These are phyloP conservation scores for Candida silvicultrix DNA, from an alignment of 805 yeast species.

Conservation along the genomic window DNA sequence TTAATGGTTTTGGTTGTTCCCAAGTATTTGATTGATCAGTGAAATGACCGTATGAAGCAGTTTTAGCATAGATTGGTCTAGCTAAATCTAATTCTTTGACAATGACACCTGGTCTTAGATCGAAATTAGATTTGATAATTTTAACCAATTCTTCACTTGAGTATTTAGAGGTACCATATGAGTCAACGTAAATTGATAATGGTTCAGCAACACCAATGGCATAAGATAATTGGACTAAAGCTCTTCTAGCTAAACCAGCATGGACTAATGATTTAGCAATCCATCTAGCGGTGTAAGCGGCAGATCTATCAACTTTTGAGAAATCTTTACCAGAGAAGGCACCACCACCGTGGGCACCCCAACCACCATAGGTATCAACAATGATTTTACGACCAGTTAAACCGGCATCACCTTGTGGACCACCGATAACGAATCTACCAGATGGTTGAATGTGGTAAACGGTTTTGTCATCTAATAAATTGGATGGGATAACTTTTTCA, in stretches of 20 bases:
- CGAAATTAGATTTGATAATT: conserved; percentile 91
- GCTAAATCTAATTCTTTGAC: conserved; percentile 96
- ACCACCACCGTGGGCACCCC: conserved; percentile 99
- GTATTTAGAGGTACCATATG: conserved; percentile 95
- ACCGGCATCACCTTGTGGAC: conserved; percentile 99
- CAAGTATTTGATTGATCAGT: conserved; percentile 98
- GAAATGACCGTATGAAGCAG: conserved; percentile 99
- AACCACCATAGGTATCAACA: conserved; percentile 99
- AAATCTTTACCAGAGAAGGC: conserved; percentile 99
- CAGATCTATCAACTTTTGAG: conserved; percentile 99
- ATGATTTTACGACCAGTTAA: conserved; percentile 98
- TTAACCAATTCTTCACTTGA: conserved; percentile 85
- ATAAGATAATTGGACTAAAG: conserved; percentile 95
- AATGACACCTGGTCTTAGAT: conserved; percentile 98
- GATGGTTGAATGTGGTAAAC: conserved; percentile 98
- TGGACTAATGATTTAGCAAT: conserved; percentile 96
- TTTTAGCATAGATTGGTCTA: conserved; percentile 98
- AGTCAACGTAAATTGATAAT: conserved; percentile 92
- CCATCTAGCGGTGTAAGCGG: conserved; percentile 99
- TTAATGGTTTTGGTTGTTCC: conserved; percentile 91
- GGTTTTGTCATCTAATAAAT: conserved; percentile 90
- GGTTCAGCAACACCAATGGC: conserved; percentile 99
- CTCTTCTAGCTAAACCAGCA: conserved; percentile 96
- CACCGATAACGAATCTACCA: conserved; percentile 99
- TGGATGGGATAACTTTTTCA: conserved; percentile 87